Conservation (phyloP, 306 rosid genomes). For the Casuarina glauca region DNA sequence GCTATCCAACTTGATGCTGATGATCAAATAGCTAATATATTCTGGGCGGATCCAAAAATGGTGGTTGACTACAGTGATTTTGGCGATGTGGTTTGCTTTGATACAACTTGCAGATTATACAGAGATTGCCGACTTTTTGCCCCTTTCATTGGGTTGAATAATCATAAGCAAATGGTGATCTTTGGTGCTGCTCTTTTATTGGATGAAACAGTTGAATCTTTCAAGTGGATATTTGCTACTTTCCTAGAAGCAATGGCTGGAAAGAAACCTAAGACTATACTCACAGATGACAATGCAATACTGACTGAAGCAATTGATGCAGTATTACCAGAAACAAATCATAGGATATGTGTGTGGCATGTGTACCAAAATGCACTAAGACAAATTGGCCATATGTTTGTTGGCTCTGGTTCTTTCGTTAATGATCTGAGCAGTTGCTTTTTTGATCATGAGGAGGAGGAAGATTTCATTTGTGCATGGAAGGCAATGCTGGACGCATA, state of each 20-base stretch:
- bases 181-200: conserved; percentile 56
- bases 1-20: conserved; percentile 56
- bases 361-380: conserved; percentile 49
- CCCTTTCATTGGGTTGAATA: conserved; percentile 49
- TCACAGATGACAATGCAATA: conserved; percentile 45
- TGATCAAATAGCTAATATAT: conserved; percentile 50
- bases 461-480: conserved; percentile 57
- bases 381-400: conserved; percentile 37
- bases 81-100: conserved; percentile 65
- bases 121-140: conserved; percentile 44
- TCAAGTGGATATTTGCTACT: conserved; percentile 53
- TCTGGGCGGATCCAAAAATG: conserved; percentile 68
- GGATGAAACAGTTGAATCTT: conserved; percentile 51
- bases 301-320: conserved; percentile 41
- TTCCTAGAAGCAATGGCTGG: conserved; percentile 54
- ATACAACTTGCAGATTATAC: conserved; percentile 48
- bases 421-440: conserved; percentile 50
- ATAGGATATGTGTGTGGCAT: conserved; percentile 55
- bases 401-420: conserved; percentile 36
- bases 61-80: conserved; percentile 47
- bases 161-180: conserved; percentile 55
- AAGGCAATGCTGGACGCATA: conserved; percentile 42
- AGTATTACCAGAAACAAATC: conserved; percentile 33
- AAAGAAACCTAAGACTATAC: conserved; percentile 55
- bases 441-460: conserved; percentile 53